phyloP scores from a whole-genome alignment of 768 basidiomycete species.

The Vishniacozyma victoriae region DNA sequence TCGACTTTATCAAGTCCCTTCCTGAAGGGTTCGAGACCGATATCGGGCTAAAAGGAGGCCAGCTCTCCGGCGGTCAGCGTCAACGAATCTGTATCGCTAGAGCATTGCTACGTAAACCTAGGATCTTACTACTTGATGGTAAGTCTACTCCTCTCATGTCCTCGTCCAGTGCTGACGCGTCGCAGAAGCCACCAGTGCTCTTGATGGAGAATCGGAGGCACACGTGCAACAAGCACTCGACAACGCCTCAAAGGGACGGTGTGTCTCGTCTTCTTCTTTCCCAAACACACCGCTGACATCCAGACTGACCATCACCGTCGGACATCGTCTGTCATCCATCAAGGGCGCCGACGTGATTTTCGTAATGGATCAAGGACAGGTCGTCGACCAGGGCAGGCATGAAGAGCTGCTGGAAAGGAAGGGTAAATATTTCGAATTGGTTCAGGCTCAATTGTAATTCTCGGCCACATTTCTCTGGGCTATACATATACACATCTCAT shows the following conservation, averaged over 20 bases:
- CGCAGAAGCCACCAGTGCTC: conserved; percentile 35
- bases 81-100: conserved; percentile 45
- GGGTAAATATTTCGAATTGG: conserved; percentile 40
- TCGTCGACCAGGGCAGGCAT: conserved; percentile 40
- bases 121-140: conserved; percentile 41
- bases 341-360: conserved; percentile 37
- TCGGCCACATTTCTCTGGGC: too few species aligned
- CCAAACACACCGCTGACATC: conserved; percentile 1
- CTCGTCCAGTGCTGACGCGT: not conserved
- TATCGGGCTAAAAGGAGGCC: conserved; percentile 41
- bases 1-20: conserved; percentile 27
- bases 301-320: conserved; percentile 40
- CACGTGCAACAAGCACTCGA: conserved; percentile 39
- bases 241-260: conserved; percentile 30
- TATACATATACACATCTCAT: too few species aligned
- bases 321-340: conserved; percentile 41
- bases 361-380: conserved; percentile 40
- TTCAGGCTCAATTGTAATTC: conserved; percentile 25
- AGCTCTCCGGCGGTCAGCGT: conserved; percentile 40
- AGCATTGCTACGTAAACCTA: conserved; percentile 37
- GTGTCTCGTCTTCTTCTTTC: not conserved
- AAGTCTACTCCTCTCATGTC: not conserved
- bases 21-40: conserved; percentile 36
- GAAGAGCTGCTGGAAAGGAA: conserved; percentile 30
- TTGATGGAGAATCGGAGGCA: conserved; percentile 39